Base-by-base conservation (phyloP, 441 rosid species). In the Gossypium gossypioides region DNA sequence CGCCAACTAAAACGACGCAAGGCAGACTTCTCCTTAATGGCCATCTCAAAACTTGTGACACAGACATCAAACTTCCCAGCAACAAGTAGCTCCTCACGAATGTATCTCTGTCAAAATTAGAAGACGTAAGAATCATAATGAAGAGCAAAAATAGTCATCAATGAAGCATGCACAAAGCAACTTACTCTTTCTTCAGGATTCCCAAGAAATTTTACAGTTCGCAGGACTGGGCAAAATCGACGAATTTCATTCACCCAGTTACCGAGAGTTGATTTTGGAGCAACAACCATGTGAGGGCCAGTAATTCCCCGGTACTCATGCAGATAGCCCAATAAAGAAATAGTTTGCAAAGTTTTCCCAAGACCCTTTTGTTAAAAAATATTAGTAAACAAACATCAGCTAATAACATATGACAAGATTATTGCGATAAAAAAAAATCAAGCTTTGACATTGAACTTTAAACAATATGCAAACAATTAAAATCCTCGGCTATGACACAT, bases 21-120 rank as follows among this genome's bases (percentile, higher is more conserved):
- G 25, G 90, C 76, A 78, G 92, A 37, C 84, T 96, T 96, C 87
- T 96, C 99, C 81, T 96, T 96, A 72, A 96, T 96, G 74, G 97
- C 99, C 99, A 96, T 96, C 82, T 96, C 99, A 86, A 96, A 96
- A 83, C 99, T 96, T 46, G 99, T 93, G 71, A 96, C 98, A 65
- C 98, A 93, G 7, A 93, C 88, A 89, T 96, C 96, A 84, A 96
- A 96, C 86, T 96, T 96, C 63, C 99, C 97, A 67, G 99, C 98
- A 82, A 85, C 93, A 65, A 96, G 84, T 69, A 96, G 78, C 37
- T 93, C 90, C 48, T 93, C 98, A 4, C 99, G 96, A 76, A 96
- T 93, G 81, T 91, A 86, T 74, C 81, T 93, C 99, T 96, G 89
- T 83, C 69, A 71, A 64, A 71, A 75, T 50, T 72, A 52, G 44